These are phyloP conservation scores for Berkeleyomyces rouxiae DNA, from an alignment of 2,329 filamentous ascomycete species.

Conservation along the genomic window DNA sequence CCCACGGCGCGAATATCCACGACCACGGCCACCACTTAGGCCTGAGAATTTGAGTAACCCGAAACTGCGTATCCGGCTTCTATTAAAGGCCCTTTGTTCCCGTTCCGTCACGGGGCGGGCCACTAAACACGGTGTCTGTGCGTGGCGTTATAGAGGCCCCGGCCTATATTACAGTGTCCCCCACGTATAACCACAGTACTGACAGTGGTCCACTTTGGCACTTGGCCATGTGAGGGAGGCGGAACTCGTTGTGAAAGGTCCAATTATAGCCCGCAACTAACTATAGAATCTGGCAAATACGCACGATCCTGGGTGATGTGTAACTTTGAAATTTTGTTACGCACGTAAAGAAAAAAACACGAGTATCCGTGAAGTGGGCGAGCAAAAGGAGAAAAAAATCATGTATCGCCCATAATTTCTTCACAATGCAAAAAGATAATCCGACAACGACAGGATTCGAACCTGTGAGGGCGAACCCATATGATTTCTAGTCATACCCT, in stretches of 20 bases:
- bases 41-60: too few species aligned
- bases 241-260: too few species aligned
- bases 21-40: background rate
- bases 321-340: too few species aligned
- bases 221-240: too few species aligned
- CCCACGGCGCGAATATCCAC: too few species aligned
- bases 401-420: background rate
- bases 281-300: too few species aligned
- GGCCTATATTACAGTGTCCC: background rate
- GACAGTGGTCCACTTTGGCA: background rate
- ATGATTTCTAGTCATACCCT: constrained; percentile 11
- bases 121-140: background rate
- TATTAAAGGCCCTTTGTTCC: background rate
- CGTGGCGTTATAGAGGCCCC: background rate
- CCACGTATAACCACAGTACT: background rate
- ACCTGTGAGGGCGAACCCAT: constrained; percentile 8
- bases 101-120: background rate
- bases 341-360: too few species aligned
- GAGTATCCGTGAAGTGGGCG: background rate
- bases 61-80: background rate
- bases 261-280: too few species aligned
- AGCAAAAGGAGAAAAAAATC: background rate
- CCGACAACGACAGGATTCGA: constrained; percentile 9
- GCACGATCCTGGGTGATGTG: too few species aligned
- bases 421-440: background rate